Percentiles rank a stretch among this genome's conserved stretches.
Evolutionary conservation across 257 asterid genomes (phyloP).

Genomic region (Paraleonurus japonicus): DNA sequence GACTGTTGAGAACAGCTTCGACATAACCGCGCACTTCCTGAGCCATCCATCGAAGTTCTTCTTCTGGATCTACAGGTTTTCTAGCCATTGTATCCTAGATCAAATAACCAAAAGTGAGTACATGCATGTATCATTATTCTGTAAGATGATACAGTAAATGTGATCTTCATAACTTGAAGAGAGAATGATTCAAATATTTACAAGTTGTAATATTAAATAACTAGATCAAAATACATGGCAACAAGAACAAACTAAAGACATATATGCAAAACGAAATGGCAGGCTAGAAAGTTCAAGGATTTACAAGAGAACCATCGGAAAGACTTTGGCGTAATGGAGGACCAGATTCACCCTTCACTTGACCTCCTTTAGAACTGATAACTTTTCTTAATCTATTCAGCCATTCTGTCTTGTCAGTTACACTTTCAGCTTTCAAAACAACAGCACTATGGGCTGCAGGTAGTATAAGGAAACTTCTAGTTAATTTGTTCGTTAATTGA

Average conservation of each 20-base stretch:
- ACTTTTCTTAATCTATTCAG: conserved; percentile 59
- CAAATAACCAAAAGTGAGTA: conserved; percentile 1
- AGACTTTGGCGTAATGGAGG: conserved; percentile 73
- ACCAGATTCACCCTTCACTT: conserved; percentile 72
- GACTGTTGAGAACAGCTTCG: conserved; percentile 93
- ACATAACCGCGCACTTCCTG: conserved; percentile 98
- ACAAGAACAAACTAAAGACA: conserved; percentile 9
- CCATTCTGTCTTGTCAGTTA: conserved; percentile 74
- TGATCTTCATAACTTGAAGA: neutral
- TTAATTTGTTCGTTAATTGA: conserved; percentile 14
- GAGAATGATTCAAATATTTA: conserved; percentile 1
- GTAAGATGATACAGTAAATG: neutral
- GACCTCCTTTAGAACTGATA: conserved; percentile 86
- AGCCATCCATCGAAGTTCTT: conserved; percentile 97
- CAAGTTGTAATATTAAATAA: neutral
- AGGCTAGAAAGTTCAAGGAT: conserved; percentile 29
- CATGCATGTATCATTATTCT: neutral
- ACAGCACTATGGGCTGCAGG: conserved; percentile 86
- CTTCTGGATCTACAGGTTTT: conserved; percentile 94
- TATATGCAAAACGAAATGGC: neutral
- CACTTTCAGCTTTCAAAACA: conserved; percentile 80
- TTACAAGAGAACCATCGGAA: conserved; percentile 93
- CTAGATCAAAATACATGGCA: neutral
- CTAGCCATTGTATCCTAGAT: conserved; percentile 79
- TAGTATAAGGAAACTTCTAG: conserved; percentile 14